Conservation (phyloP, 2,329 filamentous ascomycete species). For the Aspergillus sp. region DNA sequence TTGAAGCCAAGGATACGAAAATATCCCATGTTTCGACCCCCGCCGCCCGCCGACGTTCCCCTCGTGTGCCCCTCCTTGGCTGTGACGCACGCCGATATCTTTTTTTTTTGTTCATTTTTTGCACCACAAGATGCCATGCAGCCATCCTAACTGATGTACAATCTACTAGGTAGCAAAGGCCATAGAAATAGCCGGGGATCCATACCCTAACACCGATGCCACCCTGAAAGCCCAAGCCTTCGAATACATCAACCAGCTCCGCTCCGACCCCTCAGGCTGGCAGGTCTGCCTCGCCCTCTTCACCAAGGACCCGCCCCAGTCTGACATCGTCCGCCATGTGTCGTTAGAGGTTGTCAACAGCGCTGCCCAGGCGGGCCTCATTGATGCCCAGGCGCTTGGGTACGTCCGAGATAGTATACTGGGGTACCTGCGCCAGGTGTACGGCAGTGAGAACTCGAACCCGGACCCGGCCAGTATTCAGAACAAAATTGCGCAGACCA, state of each 20-base stretch:
- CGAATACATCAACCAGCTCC: conserved; percentile 66
- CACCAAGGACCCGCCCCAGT: conserved; percentile 70
- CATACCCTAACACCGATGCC: conserved; percentile 75
- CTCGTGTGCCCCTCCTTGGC: conserved; percentile 22
- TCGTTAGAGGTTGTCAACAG: conserved; percentile 92
- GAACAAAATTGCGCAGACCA: conserved; percentile 94
- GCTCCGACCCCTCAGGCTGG: conserved; percentile 81
- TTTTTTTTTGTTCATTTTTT: background rate
- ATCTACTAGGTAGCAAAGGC: conserved; percentile 77
- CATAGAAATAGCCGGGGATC: conserved; percentile 90
- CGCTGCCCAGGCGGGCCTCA: conserved; percentile 75
- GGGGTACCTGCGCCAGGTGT: conserved; percentile 75
- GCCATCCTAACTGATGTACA: conserved; percentile 5
- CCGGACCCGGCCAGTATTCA: conserved; percentile 77
- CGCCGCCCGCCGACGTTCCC: conserved; percentile 11
- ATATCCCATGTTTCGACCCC: conserved; percentile 14
- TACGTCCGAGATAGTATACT: conserved; percentile 80
- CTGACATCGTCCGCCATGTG: conserved; percentile 84
- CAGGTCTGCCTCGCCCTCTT: conserved; percentile 87
- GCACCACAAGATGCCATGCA: background rate
- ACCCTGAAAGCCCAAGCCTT: conserved; percentile 74
- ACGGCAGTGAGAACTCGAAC: conserved; percentile 58
- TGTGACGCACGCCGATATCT: background rate
- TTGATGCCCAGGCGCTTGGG: conserved; percentile 70
- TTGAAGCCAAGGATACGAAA: conserved; percentile 14